Evolutionary conservation across 805 yeast genomes (phyloP).

Genomic region (Clavispora fructus): DNA sequence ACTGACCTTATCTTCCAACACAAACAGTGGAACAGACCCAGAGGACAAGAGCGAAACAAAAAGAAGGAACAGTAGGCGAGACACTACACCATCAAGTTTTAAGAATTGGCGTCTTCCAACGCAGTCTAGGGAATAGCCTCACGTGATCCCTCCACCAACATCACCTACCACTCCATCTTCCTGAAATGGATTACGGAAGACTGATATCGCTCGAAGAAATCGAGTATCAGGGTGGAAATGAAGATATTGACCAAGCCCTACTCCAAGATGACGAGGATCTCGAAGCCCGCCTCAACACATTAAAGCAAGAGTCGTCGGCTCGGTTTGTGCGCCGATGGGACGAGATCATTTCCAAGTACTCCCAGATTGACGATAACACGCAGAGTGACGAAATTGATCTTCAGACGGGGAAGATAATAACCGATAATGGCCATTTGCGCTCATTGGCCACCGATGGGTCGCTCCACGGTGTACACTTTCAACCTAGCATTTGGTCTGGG

Average conservation of each 20-base stretch:
- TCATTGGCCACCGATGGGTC: constrained; percentile 27
- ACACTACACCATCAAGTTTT: no score
- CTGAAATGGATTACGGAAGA: constrained; percentile 7
- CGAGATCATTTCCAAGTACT: constrained; percentile 48
- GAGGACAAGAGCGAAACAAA: no score
- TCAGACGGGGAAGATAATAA: constrained; percentile 54
- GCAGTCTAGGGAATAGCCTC: not conserved
- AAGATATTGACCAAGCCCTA: not conserved
- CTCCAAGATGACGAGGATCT: not conserved
- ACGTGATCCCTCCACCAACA: not conserved
- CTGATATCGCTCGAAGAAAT: constrained; percentile 20
- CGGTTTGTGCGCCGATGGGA: constrained; percentile 41
- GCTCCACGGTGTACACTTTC: constrained; percentile 8
- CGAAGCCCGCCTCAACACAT: constrained; percentile 18
- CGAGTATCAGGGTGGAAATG: constrained; percentile 4
- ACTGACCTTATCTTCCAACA: no score
- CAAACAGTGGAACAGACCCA: no score
- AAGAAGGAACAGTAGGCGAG: no score
- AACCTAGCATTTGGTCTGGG: constrained; percentile 34
- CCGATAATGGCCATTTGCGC: constrained; percentile 65
- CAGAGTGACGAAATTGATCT: constrained; percentile 67
- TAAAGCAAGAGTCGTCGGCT: constrained; percentile 14
- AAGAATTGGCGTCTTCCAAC: no score
- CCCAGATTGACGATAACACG: constrained; percentile 39
- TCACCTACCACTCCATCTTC: not conserved